These are phyloP conservation scores for Thraustochytrium striatum DNA, from an alignment of 352 stramenopile genomes.

Conservation along the genomic window DNA sequence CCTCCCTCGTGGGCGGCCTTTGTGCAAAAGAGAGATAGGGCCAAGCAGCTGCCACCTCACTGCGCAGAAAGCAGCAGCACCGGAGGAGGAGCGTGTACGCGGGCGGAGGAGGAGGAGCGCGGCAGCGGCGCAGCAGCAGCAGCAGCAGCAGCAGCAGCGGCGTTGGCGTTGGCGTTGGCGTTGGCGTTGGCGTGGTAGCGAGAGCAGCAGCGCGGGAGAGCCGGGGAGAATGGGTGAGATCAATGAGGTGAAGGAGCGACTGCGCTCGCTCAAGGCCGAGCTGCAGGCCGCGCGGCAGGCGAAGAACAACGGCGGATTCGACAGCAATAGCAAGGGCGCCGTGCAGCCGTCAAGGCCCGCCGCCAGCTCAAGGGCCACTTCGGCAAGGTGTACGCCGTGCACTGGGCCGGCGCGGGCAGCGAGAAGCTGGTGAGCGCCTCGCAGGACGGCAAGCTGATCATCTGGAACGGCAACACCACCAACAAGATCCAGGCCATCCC, in stretches of 20 bases:
- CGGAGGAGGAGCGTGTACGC: not conserved
- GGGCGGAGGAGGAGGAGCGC: not conserved
- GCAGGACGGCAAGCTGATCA: conserved; percentile 55
- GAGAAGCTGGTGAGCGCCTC: conserved; percentile 41
- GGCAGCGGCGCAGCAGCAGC: not conserved
- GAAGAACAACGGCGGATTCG: conserved; percentile 46
- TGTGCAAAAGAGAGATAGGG: not conserved
- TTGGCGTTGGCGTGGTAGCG: not conserved
- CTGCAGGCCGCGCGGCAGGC: conserved; percentile 32
- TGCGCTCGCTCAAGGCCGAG: conserved; percentile 30
- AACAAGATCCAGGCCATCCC: conserved; percentile 52
- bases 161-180: not conserved
- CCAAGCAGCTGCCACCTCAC: not conserved
- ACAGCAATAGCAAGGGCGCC: conserved; percentile 8
- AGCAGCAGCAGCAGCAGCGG: not conserved
- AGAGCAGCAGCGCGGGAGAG: not conserved
- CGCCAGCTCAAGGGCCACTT: conserved; percentile 88
- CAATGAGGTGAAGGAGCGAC: conserved; percentile 39
- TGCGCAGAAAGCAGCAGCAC: not conserved
- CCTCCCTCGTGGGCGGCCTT: not conserved
- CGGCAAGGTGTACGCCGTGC: conserved; percentile 54
- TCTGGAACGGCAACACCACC: conserved; percentile 52
- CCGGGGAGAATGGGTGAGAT: not conserved
- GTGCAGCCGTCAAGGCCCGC: conserved; percentile 67
- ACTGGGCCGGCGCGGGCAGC: conserved; percentile 48